Percentiles rank a stretch among this genome's conserved stretches.
These are phyloP conservation scores for Nicotiana obtusifolia DNA, from an alignment of 257 asterid genomes.

Conservation along the genomic window DNA sequence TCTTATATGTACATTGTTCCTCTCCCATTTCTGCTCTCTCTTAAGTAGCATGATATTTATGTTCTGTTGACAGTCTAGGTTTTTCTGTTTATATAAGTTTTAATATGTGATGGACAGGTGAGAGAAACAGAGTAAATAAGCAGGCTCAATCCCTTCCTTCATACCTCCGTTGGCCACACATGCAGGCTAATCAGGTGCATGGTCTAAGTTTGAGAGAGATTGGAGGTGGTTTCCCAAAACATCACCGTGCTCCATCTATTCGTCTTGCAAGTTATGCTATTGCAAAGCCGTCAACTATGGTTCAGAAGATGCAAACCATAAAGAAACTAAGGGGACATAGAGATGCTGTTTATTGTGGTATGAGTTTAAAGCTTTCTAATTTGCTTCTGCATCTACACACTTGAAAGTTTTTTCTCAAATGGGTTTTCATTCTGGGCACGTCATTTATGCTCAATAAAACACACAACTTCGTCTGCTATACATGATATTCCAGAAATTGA, in stretches of 20 bases:
- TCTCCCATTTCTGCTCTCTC: background rate
- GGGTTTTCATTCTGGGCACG: background rate
- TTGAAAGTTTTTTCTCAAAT: background rate
- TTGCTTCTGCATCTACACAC: background rate
- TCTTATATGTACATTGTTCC: background rate
- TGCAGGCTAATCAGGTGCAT: conserved; percentile 87
- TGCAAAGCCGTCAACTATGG: conserved; percentile 96
- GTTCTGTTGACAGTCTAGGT: background rate
- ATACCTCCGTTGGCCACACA: conserved; percentile 96
- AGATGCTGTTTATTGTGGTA: conserved; percentile 98
- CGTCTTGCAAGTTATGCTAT: conserved; percentile 90
- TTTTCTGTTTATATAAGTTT: conserved; percentile 10
- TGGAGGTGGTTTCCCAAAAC: conserved; percentile 95
- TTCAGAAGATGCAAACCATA: conserved; percentile 86
- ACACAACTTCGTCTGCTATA: background rate
- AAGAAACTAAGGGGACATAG: conserved; percentile 89
- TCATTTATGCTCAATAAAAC: background rate
- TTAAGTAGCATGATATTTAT: background rate
- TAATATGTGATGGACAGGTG: conserved; percentile 49
- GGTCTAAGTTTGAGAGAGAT: conserved; percentile 92
- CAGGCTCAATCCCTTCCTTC: conserved; percentile 43
- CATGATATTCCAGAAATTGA: background rate
- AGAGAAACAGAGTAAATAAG: conserved; percentile 47
- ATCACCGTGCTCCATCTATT: conserved; percentile 90
- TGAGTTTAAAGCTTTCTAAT: conserved; percentile 14